Base-by-base conservation (phyloP, 2,329 filamentous ascomycete genomes). In the Trichoderma sp. region DNA sequence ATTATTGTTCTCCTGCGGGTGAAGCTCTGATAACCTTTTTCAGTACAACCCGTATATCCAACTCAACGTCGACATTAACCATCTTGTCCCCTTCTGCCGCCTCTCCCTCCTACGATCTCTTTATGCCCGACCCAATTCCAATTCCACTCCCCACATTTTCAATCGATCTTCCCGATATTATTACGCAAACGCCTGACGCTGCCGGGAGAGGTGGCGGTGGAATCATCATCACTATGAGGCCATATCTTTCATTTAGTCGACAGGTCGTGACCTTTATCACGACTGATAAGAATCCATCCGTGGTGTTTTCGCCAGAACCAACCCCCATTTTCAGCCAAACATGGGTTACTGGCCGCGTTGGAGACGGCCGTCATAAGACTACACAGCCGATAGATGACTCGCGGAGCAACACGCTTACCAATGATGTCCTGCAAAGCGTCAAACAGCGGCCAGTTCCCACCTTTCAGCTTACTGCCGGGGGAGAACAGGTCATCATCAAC, bases 251-350 rank as follows among this genome's bases (percentile, higher is more conserved):
- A 3, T 42, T 58, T 13, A 54, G 39, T 39, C 64, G 50, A 3
- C 64, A 52, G n/a, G 81, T 80, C 6, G 71, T 84, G 56, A 83
- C 80, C 4, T 81, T 85, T 56, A 73, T 83, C 60, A 86, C 84
- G 2, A 86, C 84, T 3, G 84, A 86, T 72, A 86, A 86, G 73
- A 86, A 86, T 66, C 84, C 85, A 0, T 80, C 82, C 9, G 82
- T 86, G 17, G 79, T 85, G 3, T 77, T 78, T 68, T 73, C 81
- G 1, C 77, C 79, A 2, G 74, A 80, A 17, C 68, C 73, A 5
- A 75, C 78, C 5, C 82, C 83, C 0, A 71, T 75, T 69, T 84
- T 83, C 70, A 79, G 78, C 27, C 69, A 71, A 35, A 70, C 72
- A 8, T 65, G 68, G 37, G 8, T 48, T 50, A 19, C 53, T 25